These are phyloP conservation scores for Trametes cubensis DNA, from an alignment of 768 basidiomycete species.

Conservation along the genomic window DNA sequence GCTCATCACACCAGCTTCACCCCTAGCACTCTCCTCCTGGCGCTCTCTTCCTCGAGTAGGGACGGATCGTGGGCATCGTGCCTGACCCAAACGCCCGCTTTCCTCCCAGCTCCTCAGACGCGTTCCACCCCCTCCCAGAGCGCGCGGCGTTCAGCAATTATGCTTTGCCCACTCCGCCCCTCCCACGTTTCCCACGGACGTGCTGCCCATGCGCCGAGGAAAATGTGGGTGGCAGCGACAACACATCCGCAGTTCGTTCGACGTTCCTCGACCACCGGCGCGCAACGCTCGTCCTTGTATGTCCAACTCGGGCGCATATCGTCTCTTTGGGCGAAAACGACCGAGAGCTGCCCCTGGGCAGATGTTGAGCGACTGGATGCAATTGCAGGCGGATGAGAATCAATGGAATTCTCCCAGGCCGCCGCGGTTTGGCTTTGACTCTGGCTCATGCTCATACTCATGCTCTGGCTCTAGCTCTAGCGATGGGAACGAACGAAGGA, in stretches of 20 bases:
- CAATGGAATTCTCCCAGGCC: neutral
- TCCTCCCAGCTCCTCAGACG: neutral
- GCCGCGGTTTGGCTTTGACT: neutral
- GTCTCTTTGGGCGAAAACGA: too few relatives aligned
- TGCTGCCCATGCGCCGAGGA: neutral
- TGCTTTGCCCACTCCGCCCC: neutral
- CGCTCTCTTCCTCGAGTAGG: slow-evolving; percentile 1
- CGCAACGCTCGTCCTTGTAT: neutral
- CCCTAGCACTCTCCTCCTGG: too few relatives aligned
- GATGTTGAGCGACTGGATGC: too few relatives aligned
- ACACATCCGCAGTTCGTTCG: neutral
- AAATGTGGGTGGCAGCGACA: neutral
- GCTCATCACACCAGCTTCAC: neutral
- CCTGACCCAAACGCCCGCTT: neutral
- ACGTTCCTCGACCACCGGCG: neutral
- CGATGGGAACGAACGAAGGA: slow-evolving; percentile 2
- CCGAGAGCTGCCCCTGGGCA: too few relatives aligned
- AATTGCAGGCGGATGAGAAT: neutral
- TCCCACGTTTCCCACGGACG: neutral
- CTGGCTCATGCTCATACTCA: neutral
- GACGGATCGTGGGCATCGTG: slow-evolving; percentile 1
- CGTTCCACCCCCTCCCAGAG: neutral
- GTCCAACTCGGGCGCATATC: too few relatives aligned
- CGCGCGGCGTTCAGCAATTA: neutral
- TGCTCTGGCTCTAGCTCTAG: neutral